phyloP scores from a whole-genome alignment of 768 basidiomycete species.

The Auricularia cornea region DNA sequence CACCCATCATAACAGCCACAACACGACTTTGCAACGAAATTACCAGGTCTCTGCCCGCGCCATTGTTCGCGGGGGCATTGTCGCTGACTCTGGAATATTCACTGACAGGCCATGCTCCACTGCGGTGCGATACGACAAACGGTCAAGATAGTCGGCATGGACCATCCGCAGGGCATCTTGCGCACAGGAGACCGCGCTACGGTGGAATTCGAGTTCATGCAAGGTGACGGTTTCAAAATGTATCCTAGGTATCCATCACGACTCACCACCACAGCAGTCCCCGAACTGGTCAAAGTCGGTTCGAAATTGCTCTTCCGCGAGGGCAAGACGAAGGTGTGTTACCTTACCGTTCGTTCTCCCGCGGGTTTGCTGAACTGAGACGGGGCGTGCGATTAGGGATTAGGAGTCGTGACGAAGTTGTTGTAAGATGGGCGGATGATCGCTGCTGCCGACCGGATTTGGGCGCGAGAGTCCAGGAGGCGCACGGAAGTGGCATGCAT shows the following conservation, averaged over 20 bases:
- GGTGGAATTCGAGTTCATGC: constrained; percentile 92
- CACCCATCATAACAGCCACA: constrained; percentile 45
- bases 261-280: constrained; percentile 35
- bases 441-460: not conserved
- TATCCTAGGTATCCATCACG: not conserved
- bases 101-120: constrained; percentile 86
- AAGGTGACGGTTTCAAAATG: not conserved
- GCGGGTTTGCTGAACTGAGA: not conserved
- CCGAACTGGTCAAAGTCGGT: constrained; percentile 88
- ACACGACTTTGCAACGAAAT: constrained; percentile 85
- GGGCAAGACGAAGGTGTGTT: constrained; percentile 82
- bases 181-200: constrained; percentile 93
- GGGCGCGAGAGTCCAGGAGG: not conserved
- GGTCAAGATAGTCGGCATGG: constrained; percentile 82
- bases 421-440: constrained; percentile 4
- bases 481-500: not conserved
- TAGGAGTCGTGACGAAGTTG: constrained; percentile 22
- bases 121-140: constrained; percentile 91
- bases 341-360: not conserved
- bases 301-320: constrained; percentile 92
- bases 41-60: constrained; percentile 60
- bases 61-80: not conserved
- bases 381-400: constrained; percentile 4
- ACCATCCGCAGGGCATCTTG: constrained; percentile 80
- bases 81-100: too few species aligned